These are phyloP conservation scores for Immersiporthe knoxdaviesiana DNA, from an alignment of 2,329 filamentous ascomycete species.

Conservation along the genomic window DNA sequence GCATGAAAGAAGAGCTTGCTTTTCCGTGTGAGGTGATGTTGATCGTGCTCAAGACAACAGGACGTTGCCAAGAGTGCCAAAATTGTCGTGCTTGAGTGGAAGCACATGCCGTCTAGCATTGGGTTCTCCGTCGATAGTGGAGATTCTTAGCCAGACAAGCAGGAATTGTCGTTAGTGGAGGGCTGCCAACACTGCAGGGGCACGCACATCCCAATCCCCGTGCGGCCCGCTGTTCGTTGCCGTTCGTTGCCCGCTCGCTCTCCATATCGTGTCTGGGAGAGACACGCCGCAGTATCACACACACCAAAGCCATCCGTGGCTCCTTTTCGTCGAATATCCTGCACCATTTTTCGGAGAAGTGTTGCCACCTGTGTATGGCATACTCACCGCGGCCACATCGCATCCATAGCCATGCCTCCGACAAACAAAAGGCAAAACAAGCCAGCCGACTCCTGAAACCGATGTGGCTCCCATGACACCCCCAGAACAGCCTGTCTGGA, in stretches of 20 bases:
- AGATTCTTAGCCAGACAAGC: neutral
- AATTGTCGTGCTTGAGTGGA: constrained; percentile 14
- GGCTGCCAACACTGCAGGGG: constrained; percentile 9
- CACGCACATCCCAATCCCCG: neutral
- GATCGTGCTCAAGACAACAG: constrained; percentile 11
- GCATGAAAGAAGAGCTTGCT: neutral
- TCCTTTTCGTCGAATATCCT: constrained; percentile 8
- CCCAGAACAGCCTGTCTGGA: constrained; percentile 15
- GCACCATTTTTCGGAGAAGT: constrained; percentile 4
- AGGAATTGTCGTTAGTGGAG: constrained; percentile 4
- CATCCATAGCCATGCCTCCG: constrained; percentile 4
- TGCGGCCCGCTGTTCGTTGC: neutral
- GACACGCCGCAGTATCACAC: neutral
- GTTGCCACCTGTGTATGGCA: constrained; percentile 10
- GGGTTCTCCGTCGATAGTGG: neutral
- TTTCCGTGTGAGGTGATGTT: neutral
- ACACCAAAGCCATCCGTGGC: neutral
- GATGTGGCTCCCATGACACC: constrained; percentile 4
- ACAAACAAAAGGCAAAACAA: constrained; percentile 9
- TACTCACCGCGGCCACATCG: neutral
- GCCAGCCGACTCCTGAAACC: constrained; percentile 3
- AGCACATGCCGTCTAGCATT: constrained; percentile 2
- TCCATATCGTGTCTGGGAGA: too few species aligned
- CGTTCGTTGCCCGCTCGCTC: neutral
- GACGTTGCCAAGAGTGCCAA: constrained; percentile 18